Evolutionary conservation across 371 early-diverging fungal genomes (phyloP), one percentile per base, ranked within the genome.

Genomic region (Lichtheimia hyalospora): DNA sequence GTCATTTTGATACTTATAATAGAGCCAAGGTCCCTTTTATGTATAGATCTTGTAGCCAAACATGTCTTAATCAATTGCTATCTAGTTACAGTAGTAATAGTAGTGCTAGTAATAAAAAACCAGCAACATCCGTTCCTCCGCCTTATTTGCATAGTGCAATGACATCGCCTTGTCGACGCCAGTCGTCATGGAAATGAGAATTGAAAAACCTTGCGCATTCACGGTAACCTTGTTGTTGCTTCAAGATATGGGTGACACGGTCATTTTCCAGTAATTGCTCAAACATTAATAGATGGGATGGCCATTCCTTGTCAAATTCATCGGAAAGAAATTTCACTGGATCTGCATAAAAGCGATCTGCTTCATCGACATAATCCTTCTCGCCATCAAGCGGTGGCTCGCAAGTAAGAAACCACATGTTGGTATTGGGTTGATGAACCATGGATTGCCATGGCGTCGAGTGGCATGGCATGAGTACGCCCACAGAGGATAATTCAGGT

Each of bases 381-480:
- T 70, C 25, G 3, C 43, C 56, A 16, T 53, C 70, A 6, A 95
- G 60, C 2, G 96, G 96, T 6, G 98, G 98, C 28, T 95, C 93
- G 68, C 97, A 97, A 4, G 93, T 90, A 43, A 97, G 68, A 55
- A 93, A 93, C 84, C 92, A 87, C 88, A 93, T 87, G 4, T 82
- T 52, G 7, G 48, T 51, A 23, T 71, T 49, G 0, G 63, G 56
- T 14, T 41, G 57, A 60, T 95, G 95, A 2, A 96, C 23, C 54
- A 89, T 73, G 25, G 91, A 87, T 50, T 91, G 87, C 79, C 84
- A 94, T 4, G 97, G 98, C 0, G 97, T 95, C 2, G 96, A 96
- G 69, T 97, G 97, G 59, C 98, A 97, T 1, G 98, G 97, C 95
- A 94, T 96, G 40, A 96, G 61, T 57, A 95, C 52, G 42, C 73